Evolutionary conservation across 2,329 filamentous ascomycete species (phyloP).

Genomic region (Colletotrichum destructivum): DNA sequence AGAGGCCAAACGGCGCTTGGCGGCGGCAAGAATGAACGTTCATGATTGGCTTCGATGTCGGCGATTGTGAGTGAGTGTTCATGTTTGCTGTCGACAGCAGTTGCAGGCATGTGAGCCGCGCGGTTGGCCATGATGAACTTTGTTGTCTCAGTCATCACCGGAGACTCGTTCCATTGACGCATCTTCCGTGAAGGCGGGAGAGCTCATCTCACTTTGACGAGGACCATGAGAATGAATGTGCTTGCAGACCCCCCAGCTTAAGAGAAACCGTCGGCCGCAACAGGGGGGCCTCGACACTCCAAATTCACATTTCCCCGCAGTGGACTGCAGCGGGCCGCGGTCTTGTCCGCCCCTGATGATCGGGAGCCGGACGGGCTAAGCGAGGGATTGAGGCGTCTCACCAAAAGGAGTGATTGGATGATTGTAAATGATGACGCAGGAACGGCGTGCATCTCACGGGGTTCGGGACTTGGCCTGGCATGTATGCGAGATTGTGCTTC

Average conservation of each 20-base stretch:
- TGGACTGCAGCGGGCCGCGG: constrained; percentile 1
- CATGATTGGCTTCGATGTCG: not conserved
- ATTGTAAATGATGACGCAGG: not conserved
- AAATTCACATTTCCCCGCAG: constrained; percentile 29
- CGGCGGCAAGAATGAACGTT: not conserved
- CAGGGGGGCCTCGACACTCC: not conserved
- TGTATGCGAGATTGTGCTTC: not conserved
- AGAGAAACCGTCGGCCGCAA: not conserved
- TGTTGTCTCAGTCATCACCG: too few relatives aligned
- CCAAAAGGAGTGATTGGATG: not conserved
- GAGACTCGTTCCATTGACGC: not conserved
- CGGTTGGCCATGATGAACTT: too few relatives aligned
- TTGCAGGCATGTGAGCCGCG: too few relatives aligned
- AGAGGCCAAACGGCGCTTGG: not conserved
- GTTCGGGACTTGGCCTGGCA: not conserved
- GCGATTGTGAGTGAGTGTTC: not conserved
- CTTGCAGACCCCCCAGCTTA: not conserved
- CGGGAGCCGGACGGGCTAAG: not conserved
- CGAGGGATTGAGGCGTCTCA: constrained; percentile 5
- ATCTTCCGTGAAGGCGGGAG: not conserved
- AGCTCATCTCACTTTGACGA: too few relatives aligned
- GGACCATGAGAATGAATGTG: too few relatives aligned
- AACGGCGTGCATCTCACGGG: constrained; percentile 11
- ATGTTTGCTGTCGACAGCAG: not conserved
- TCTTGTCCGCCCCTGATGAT: not conserved